These are phyloP conservation scores for Paraphoma sp. DNA, from an alignment of 2,329 filamentous ascomycete genomes.

Conservation along the genomic window DNA sequence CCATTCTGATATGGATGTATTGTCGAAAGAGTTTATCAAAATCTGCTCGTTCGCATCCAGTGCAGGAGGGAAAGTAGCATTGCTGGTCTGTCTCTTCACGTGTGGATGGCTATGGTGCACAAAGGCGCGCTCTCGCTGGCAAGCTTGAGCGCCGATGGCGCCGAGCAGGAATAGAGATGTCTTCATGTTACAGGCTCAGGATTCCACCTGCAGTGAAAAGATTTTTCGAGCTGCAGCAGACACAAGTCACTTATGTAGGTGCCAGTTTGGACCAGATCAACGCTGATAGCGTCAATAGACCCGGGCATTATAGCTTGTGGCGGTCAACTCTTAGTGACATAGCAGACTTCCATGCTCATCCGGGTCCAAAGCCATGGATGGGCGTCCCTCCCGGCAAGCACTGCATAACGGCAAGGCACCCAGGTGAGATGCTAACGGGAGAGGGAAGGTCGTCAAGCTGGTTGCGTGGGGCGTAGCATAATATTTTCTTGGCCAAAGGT, in stretches of 20 bases:
- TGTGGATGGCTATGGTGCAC: slow-evolving; percentile 27
- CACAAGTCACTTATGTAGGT: slow-evolving; percentile 20
- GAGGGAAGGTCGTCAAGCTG: slow-evolving; percentile 37
- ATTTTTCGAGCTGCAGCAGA: background rate
- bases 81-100: slow-evolving; percentile 35
- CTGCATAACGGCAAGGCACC: slow-evolving; percentile 13
- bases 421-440: slow-evolving; percentile 31
- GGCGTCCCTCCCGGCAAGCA: slow-evolving; percentile 17
- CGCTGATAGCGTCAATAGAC: slow-evolving; percentile 28
- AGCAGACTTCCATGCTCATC: slow-evolving; percentile 9
- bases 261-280: background rate
- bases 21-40: slow-evolving; percentile 51
- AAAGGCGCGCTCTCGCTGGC: slow-evolving; percentile 40
- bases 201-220: slow-evolving; percentile 8
- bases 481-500: slow-evolving; percentile 29
- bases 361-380: slow-evolving; percentile 1
- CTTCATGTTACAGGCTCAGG: slow-evolving; percentile 27
- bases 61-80: slow-evolving; percentile 38
- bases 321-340: background rate
- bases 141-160: slow-evolving; percentile 42
- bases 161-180: slow-evolving; percentile 29
- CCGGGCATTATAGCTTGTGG: background rate
- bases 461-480: slow-evolving; percentile 18
- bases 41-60: slow-evolving; percentile 47
- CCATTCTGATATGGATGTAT: slow-evolving; percentile 47